Conservation (phyloP, 495 filamentous ascomycete species). For the Monascus purpureus region DNA sequence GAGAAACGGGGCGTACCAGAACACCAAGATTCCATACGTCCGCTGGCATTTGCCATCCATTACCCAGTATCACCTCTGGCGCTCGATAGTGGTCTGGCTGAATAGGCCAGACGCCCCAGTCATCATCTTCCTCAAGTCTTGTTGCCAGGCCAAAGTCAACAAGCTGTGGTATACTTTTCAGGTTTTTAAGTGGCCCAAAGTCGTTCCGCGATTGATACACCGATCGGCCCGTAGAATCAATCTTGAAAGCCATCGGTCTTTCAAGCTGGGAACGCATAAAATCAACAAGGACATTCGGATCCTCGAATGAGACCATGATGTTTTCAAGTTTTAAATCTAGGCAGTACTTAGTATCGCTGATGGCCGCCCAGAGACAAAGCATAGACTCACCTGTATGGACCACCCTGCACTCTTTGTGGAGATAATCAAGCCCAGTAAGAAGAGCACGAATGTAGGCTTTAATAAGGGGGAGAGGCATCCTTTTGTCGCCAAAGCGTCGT, state of each 20-base stretch:
- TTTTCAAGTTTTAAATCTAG: constrained; percentile 31
- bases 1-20: not conserved
- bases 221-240: constrained; percentile 12
- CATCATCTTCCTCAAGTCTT: constrained; percentile 7
- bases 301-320: constrained; percentile 21
- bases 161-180: constrained; percentile 14
- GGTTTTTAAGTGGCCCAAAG: constrained; percentile 3
- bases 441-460: constrained; percentile 16
- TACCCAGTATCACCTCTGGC: constrained; percentile 25
- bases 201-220: constrained; percentile 25
- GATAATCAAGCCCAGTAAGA: constrained; percentile 23
- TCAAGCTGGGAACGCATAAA: constrained; percentile 14
- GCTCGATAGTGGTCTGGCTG: constrained; percentile 21
- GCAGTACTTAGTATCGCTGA: constrained; percentile 3
- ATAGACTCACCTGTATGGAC: constrained; percentile 22
- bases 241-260: constrained; percentile 17
- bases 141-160: constrained; percentile 27
- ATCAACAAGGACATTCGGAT: constrained; percentile 18
- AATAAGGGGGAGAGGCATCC: constrained; percentile 11
- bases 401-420: constrained; percentile 23
- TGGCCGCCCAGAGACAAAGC: not conserved
- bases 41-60: constrained; percentile 20
- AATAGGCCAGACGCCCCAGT: constrained; percentile 16
- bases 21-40: constrained; percentile 27
- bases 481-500: constrained; percentile 9